Percentiles rank a stretch among this genome's conserved stretches.
phyloP scores from a whole-genome alignment of 2,329 filamentous ascomycete species.

The Clarireedia homoeocarpa region DNA sequence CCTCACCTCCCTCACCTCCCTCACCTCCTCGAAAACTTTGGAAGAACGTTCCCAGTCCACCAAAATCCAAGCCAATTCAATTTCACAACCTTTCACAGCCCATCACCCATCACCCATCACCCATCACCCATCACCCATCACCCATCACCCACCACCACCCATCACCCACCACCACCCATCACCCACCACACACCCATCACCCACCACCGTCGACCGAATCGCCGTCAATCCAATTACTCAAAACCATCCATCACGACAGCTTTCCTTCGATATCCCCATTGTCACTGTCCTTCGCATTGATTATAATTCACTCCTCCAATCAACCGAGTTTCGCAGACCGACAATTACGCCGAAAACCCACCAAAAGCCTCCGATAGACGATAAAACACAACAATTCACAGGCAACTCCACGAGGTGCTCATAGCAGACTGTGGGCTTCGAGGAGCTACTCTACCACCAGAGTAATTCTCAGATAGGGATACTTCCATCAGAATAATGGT shows the following conservation, averaged over 20 bases:
- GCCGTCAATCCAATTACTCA: not conserved
- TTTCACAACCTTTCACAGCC: not conserved
- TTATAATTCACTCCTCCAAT: not conserved
- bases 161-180: not conserved
- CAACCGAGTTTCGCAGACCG: too few relatives aligned
- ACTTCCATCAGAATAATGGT: constrained; percentile 31
- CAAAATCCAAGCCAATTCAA: not conserved
- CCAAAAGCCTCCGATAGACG: not conserved
- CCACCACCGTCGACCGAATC: not conserved
- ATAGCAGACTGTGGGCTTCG: not conserved
- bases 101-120: too few relatives aligned
- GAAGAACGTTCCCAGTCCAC: not conserved
- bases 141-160: too few relatives aligned
- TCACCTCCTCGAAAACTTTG: too few relatives aligned
- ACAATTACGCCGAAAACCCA: too few relatives aligned
- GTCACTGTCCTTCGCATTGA: not conserved
- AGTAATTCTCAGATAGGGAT: too few relatives aligned
- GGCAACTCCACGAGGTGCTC: too few relatives aligned
- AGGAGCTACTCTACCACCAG: too few relatives aligned
- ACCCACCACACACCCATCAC: not conserved
- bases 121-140: too few relatives aligned
- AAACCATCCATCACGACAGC: not conserved
- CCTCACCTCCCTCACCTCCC: too few relatives aligned
- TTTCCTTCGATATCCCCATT: not conserved
- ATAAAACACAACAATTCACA: too few relatives aligned